These are phyloP conservation scores for Amauroascus niger DNA, from an alignment of 2,329 filamentous ascomycete species.

Conservation along the genomic window DNA sequence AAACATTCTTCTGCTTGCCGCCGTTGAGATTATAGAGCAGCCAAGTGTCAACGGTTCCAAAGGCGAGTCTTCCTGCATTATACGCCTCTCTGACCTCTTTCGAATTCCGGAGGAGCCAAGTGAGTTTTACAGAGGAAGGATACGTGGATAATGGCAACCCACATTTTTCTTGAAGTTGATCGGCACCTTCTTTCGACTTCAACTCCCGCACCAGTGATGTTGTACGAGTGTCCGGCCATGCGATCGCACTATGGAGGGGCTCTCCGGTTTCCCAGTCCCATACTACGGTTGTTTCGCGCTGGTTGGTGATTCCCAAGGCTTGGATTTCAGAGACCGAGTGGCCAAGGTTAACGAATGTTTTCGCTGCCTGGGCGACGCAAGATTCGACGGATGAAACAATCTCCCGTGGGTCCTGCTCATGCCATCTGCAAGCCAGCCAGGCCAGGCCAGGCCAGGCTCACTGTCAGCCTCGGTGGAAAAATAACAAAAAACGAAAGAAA, in stretches of 20 bases:
- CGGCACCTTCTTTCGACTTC: conserved; percentile 56
- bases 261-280: conserved; percentile 77
- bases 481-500: too few relatives aligned
- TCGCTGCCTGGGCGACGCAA: conserved; percentile 68
- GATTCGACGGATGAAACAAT: conserved; percentile 64
- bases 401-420: conserved; percentile 76
- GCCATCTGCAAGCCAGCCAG: conserved; percentile 53
- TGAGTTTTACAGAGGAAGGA: conserved; percentile 72
- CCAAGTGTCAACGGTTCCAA: conserved; percentile 85
- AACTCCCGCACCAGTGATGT: conserved; percentile 66
- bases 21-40: conserved; percentile 74
- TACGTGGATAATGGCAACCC: conserved; percentile 82
- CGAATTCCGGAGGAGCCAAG: conserved; percentile 70
- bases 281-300: conserved; percentile 77
- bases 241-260: conserved; percentile 73
- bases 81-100: conserved; percentile 63
- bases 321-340: conserved; percentile 59
- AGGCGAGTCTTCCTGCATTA: conserved; percentile 63
- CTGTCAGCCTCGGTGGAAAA: neutral
- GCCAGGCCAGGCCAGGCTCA: neutral
- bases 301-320: conserved; percentile 77
- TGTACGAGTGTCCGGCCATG: conserved; percentile 83
- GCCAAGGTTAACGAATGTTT: conserved; percentile 60
- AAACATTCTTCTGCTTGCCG: conserved; percentile 54
- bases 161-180: conserved; percentile 59